These are phyloP conservation scores for Penicillium canescens DNA, from an alignment of 495 filamentous ascomycete species.

Conservation along the genomic window DNA sequence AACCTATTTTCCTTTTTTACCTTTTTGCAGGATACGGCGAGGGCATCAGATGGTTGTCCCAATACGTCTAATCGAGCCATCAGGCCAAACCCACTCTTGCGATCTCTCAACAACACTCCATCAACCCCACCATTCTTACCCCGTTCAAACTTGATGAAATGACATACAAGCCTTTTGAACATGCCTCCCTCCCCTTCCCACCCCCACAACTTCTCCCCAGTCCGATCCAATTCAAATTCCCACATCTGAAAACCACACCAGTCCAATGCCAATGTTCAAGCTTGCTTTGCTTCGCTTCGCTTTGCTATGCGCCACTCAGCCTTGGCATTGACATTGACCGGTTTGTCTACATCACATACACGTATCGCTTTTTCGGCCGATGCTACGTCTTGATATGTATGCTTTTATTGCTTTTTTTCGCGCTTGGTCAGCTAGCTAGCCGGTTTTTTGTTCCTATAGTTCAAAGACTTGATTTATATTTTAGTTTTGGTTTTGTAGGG, in stretches of 20 bases:
- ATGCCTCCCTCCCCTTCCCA: not conserved
- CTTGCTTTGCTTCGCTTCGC: too few relatives aligned
- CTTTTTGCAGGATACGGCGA: constrained; percentile 48
- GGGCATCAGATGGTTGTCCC: constrained; percentile 56
- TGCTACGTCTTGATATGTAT: constrained; percentile 4
- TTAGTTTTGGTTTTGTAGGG: not conserved
- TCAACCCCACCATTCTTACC: not conserved
- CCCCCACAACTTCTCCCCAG: not conserved
- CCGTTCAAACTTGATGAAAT: too few relatives aligned
- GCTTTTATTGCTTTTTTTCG: constrained; percentile 2
- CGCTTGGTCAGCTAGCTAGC: constrained; percentile 5
- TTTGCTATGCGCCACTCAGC: too few relatives aligned
- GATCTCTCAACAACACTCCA: not conserved
- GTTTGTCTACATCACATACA: too few relatives aligned
- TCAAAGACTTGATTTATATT: constrained; percentile 1
- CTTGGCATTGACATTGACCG: too few relatives aligned
- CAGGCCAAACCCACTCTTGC: not conserved
- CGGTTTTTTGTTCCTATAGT: constrained; percentile 7
- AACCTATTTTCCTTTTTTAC: constrained; percentile 3
- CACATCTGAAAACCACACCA: too few relatives aligned
- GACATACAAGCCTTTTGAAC: too few relatives aligned
- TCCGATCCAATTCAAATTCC: not conserved
- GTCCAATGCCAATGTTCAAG: too few relatives aligned
- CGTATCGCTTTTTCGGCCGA: not conserved
- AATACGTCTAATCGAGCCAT: constrained; percentile 46